These are phyloP conservation scores for Saturnispora hagleri DNA, from an alignment of 805 yeast species.

Conservation along the genomic window DNA sequence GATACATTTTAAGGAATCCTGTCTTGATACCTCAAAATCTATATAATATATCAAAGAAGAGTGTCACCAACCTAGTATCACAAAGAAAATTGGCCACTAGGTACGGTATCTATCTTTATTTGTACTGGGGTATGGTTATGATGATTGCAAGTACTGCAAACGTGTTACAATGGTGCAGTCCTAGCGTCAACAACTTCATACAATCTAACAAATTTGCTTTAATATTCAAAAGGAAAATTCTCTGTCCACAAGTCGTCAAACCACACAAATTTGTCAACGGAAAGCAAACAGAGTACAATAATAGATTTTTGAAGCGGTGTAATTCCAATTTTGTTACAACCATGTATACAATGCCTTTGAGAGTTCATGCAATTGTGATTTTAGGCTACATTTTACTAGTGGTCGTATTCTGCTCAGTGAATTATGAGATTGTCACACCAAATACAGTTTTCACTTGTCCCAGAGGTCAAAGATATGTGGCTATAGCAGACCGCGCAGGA, in stretches of 20 bases:
- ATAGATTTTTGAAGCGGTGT: constrained; percentile 1
- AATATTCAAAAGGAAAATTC: constrained; percentile 27
- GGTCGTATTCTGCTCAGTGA: constrained; percentile 23
- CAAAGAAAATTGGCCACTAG: constrained; percentile 25
- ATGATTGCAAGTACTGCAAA: constrained; percentile 21
- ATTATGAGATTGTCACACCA: constrained; percentile 22
- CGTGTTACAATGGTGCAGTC: constrained; percentile 29
- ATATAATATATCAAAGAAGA: constrained; percentile 21
- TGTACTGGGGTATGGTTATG: constrained; percentile 28
- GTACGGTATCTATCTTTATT: constrained; percentile 22
- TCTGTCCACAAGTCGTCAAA: constrained; percentile 25
- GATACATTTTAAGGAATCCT: constrained; percentile 20
- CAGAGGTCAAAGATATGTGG: constrained; percentile 24
- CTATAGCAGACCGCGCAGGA: constrained; percentile 38
- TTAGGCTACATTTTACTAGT: constrained; percentile 21
- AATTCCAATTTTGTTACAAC: constrained; percentile 9
- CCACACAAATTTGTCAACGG: constrained; percentile 10
- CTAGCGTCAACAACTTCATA: constrained; percentile 20
- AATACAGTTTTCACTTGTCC: constrained; percentile 26
- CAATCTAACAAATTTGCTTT: constrained; percentile 17
- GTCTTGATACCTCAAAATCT: constrained; percentile 18
- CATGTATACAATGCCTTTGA: constrained; percentile 24
- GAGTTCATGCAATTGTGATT: constrained; percentile 27
- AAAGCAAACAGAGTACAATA: not conserved
- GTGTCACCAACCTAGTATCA: constrained; percentile 21